A percentile compares a stretch with the other conserved stretches of the same genome.
These are phyloP conservation scores for Ramaria rubella DNA, from an alignment of 768 basidiomycete genomes.

Conservation along the genomic window DNA sequence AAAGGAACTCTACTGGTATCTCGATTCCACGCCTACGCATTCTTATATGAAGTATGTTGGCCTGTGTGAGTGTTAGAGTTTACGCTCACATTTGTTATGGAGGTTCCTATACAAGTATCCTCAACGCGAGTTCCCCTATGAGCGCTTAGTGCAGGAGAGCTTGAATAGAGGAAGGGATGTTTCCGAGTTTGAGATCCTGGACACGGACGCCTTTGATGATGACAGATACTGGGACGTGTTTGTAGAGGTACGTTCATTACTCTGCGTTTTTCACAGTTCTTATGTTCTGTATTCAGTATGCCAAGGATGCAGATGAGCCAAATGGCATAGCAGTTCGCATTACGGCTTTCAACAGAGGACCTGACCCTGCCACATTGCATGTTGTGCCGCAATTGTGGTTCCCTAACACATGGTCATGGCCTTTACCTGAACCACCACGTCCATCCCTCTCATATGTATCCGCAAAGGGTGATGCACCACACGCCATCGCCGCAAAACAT, in stretches of 20 bases:
- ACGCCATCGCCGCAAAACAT: slow-evolving; percentile 67
- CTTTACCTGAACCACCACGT: slow-evolving; percentile 39
- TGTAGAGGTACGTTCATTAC: slow-evolving; percentile 60
- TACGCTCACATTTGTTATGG: not conserved
- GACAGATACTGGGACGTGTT: slow-evolving; percentile 99
- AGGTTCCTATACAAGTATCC: slow-evolving; percentile 95
- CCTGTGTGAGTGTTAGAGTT: not conserved
- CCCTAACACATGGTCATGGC: slow-evolving; percentile 99
- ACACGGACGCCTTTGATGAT: slow-evolving; percentile 86
- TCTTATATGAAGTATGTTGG: slow-evolving; percentile 87
- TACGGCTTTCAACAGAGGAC: slow-evolving; percentile 94
- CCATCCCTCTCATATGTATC: slow-evolving; percentile 58
- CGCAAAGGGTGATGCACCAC: slow-evolving; percentile 41
- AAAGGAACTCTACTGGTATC: slow-evolving; percentile 97
- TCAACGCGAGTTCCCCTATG: slow-evolving; percentile 87
- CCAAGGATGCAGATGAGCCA: slow-evolving; percentile 90
- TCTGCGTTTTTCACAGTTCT: not conserved
- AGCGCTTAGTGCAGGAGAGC: slow-evolving; percentile 85
- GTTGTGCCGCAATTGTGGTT: slow-evolving; percentile 96
- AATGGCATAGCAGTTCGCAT: slow-evolving; percentile 89
- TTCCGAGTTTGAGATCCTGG: slow-evolving; percentile 87
- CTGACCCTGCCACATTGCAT: slow-evolving; percentile 89
- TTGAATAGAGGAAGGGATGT: slow-evolving; percentile 77
- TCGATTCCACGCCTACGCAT: slow-evolving; percentile 97
- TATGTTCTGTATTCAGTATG: slow-evolving; percentile 54